These are phyloP conservation scores for Gamsiella multidivaricata DNA, from an alignment of 192 early-diverging fungal species.

Conservation along the genomic window DNA sequence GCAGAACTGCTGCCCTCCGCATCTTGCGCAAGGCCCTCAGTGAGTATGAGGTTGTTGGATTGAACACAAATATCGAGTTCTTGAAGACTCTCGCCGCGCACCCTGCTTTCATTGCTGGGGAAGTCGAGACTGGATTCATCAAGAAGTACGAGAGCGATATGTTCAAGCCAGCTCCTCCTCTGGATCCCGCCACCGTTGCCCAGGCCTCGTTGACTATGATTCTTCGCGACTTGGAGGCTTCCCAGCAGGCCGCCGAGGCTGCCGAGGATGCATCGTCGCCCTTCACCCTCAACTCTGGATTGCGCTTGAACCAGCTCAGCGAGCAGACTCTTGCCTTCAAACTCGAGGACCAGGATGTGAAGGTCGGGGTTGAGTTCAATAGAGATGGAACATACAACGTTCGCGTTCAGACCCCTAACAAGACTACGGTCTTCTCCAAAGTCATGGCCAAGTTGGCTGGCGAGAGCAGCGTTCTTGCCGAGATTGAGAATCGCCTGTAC, in stretches of 20 bases:
- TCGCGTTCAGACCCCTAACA: conserved; percentile 38
- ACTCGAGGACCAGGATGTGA: conserved; percentile 48
- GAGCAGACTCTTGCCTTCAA: conserved; percentile 47
- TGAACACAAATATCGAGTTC: conserved; percentile 95
- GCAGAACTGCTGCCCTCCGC: conserved; percentile 86
- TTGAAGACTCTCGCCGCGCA: conserved; percentile 81
- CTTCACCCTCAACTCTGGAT: conserved; percentile 52
- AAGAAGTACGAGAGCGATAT: conserved; percentile 61
- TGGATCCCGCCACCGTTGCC: conserved; percentile 65
- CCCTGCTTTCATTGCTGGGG: conserved; percentile 84
- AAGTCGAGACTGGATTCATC: conserved; percentile 97
- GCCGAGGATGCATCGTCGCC: conserved; percentile 56
- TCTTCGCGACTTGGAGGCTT: conserved; percentile 48
- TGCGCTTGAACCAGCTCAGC: conserved; percentile 64
- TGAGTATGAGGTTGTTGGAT: conserved; percentile 90
- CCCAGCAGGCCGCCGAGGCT: conserved; percentile 29
- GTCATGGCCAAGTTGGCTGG: conserved; percentile 56
- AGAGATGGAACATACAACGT: conserved; percentile 55
- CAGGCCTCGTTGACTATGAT: conserved; percentile 69
- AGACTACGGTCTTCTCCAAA: conserved; percentile 48
- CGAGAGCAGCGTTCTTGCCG: conserved; percentile 64
- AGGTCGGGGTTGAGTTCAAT: conserved; percentile 52
- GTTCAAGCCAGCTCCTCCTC: conserved; percentile 35
- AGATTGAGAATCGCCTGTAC: conserved; percentile 71
- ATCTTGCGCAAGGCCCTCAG: conserved; percentile 82